Percentiles rank a stretch among this genome's conserved stretches.
These are phyloP conservation scores for Chloroidium sp. DNA, from an alignment of 163 green algal species.

Conservation along the genomic window DNA sequence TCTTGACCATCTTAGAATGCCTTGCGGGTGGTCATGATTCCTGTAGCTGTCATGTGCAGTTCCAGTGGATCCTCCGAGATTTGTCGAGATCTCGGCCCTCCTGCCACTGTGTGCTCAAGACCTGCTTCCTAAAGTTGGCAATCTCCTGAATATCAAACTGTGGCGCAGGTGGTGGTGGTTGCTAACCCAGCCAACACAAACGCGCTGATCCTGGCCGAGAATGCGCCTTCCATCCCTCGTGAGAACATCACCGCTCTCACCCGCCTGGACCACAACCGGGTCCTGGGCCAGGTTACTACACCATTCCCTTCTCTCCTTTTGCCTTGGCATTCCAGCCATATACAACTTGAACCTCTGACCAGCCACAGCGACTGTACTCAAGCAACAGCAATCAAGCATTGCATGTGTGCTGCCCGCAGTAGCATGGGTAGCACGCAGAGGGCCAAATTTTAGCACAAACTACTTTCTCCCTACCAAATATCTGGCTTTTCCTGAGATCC, in stretches of 20 bases:
- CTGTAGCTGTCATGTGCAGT: no score
- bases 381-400: background rate
- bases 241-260: conserved; percentile 91
- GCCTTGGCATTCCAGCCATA: no score
- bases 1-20: no score
- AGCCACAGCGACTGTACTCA: background rate
- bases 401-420: background rate
- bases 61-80: no score
- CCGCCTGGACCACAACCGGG: conserved; percentile 93
- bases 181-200: conserved; percentile 96
- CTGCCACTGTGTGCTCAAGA: no score
- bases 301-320: background rate
- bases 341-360: background rate
- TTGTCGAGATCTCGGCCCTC: no score
- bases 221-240: conserved; percentile 65
- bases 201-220: conserved; percentile 72
- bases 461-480: no score
- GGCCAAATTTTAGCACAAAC: no score
- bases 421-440: no score
- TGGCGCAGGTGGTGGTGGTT: conserved; percentile 79
- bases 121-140: no score
- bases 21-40: no score
- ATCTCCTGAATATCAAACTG: background rate
- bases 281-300: conserved; percentile 62
- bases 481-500: no score